phyloP scores from a whole-genome alignment of 2,329 filamentous ascomycete genomes.

The Penicillium rolfsii region DNA sequence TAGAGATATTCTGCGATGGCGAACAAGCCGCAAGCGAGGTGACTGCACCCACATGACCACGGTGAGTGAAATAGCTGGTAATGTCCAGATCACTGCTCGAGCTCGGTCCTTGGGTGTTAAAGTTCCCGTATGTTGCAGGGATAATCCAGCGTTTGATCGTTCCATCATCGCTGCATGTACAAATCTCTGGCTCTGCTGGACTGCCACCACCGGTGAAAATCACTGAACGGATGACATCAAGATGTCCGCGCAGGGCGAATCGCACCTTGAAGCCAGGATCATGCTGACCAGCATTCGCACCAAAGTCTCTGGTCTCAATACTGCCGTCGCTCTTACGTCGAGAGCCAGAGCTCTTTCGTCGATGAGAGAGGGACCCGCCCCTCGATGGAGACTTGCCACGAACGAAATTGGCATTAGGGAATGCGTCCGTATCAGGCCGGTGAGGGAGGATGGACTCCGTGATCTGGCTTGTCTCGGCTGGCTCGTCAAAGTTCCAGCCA shows the following conservation, averaged over 20 bases:
- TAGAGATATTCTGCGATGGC: constrained; percentile 83
- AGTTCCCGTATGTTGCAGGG: constrained; percentile 73
- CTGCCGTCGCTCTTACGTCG: constrained; percentile 66
- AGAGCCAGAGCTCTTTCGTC: constrained; percentile 79
- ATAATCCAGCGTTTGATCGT: constrained; percentile 97
- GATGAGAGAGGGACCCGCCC: constrained; percentile 65
- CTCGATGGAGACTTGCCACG: constrained; percentile 79
- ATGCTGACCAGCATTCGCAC: constrained; percentile 40
- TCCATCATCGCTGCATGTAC: constrained; percentile 92
- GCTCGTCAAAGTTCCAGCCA: constrained; percentile 93
- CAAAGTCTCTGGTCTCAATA: constrained; percentile 61
- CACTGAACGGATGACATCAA: constrained; percentile 90
- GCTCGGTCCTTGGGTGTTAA: constrained; percentile 55
- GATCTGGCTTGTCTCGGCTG: constrained; percentile 56
- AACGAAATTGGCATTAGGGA: constrained; percentile 75
- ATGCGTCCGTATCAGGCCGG: constrained; percentile 82
- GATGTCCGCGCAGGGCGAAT: constrained; percentile 87
- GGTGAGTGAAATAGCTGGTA: constrained; percentile 89
- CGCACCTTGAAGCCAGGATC: constrained; percentile 89
- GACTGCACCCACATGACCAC: constrained; percentile 89
- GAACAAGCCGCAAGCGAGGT: constrained; percentile 86
- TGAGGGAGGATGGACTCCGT: constrained; percentile 56
- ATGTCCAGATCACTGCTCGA: constrained; percentile 83
- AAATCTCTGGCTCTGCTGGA: constrained; percentile 93
- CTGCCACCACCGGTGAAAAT: constrained; percentile 97